Percentiles rank a stretch among this genome's conserved stretches.
These are phyloP conservation scores for Pseudozyma sp. DNA, from an alignment of 1,284 basidiomycete genomes.

Conservation along the genomic window DNA sequence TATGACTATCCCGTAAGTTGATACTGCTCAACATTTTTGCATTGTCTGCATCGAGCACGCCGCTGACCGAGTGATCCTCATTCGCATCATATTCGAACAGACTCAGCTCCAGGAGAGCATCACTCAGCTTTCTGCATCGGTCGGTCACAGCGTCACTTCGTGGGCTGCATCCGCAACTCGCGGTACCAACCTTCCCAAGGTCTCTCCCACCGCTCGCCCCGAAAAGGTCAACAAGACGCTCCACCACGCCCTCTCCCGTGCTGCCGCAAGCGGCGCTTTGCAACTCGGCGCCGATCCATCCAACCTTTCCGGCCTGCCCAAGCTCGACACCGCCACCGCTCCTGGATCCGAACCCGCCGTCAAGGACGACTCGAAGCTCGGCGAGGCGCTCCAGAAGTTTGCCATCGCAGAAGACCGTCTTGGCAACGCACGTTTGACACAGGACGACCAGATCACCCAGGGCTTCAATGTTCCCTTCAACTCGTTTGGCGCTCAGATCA, in stretches of 20 bases:
- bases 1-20: conserved; percentile 73
- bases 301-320: conserved; percentile 52
- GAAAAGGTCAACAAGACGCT: conserved; percentile 80
- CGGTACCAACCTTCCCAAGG: conserved; percentile 73
- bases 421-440: conserved; percentile 82
- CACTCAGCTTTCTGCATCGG: conserved; percentile 72
- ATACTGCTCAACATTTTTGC: no score
- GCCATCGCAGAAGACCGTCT: conserved; percentile 87
- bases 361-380: conserved; percentile 68
- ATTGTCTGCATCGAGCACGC: not conserved
- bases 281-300: conserved; percentile 70
- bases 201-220: conserved; percentile 74
- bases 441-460: conserved; percentile 80
- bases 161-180: conserved; percentile 90
- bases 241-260: conserved; percentile 88
- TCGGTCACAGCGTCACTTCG: conserved; percentile 82
- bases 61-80: not conserved
- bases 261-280: conserved; percentile 78
- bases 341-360: conserved; percentile 30
- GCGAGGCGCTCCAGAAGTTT: conserved; percentile 81
- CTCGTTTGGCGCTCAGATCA: conserved; percentile 66
- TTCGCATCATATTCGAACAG: conserved; percentile 9
- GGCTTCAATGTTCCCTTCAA: conserved; percentile 88
- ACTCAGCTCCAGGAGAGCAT: conserved; percentile 72
- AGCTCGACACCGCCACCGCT: conserved; percentile 38